Conservation (phyloP, 129 eudicot species). For the Flaveria bidentis region DNA sequence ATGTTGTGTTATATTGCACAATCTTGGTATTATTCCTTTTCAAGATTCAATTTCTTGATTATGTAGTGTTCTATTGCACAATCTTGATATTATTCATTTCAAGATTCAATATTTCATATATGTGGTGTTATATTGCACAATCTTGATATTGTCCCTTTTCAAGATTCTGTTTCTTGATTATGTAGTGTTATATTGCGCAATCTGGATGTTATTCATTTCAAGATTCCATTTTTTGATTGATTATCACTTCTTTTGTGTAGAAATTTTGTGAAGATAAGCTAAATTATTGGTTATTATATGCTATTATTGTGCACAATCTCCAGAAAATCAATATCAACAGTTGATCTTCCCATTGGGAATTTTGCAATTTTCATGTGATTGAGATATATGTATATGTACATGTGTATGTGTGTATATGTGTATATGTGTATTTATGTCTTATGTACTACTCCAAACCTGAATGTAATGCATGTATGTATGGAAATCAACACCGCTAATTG, state of each 20-base stretch:
- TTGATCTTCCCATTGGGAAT: background rate
- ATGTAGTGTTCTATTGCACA: background rate
- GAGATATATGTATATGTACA: background rate
- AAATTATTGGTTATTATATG: background rate
- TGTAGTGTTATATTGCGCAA: background rate
- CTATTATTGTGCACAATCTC: conserved; percentile 4
- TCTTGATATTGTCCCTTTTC: conserved; percentile 11
- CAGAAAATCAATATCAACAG: background rate
- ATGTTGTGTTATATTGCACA: background rate
- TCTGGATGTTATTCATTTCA: conserved; percentile 6
- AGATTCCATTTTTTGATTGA: conserved; percentile 3
- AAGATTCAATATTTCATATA: background rate
- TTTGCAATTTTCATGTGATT: background rate
- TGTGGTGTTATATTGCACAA: background rate
- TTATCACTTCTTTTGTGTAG: conserved; percentile 5
- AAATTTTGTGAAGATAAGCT: conserved; percentile 9
- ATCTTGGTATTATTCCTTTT: conserved; percentile 11
- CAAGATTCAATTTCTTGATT: conserved; percentile 13
- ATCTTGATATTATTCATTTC: conserved; percentile 9
- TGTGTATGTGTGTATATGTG: background rate
- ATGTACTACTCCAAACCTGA: too few species aligned
- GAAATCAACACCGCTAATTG: too few species aligned
- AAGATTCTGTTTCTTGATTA: conserved; percentile 8
- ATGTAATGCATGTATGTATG: too few species aligned
- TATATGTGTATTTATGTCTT: too few species aligned